Base-by-base conservation (phyloP, 1,139 yeast genomes). In the Sugiyamaella japonica region DNA sequence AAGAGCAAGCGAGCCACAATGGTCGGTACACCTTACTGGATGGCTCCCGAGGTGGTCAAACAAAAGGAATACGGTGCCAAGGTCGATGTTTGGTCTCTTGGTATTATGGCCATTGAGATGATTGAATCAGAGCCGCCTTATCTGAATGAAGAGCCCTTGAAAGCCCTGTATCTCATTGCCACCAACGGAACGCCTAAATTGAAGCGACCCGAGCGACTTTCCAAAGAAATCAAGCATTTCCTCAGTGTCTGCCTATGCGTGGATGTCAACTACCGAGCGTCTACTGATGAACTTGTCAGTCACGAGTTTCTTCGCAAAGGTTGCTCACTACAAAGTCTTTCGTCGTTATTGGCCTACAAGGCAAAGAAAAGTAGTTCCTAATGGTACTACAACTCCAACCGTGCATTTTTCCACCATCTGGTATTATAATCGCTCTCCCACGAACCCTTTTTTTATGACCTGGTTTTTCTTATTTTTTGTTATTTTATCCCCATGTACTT, bases 1-100 rank as follows among this genome's bases (percentile, higher is more conserved):
- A 83, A 95, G 73, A 86, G 86, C 60, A 93, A 93, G 72, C 81
- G 99, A 61, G 97, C 97, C 8, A 93, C 99, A 0, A 90, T 93
- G 97, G 99, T 91, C 4, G 99, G 99, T 39, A 93, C 99, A 0
- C 99, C 99, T 10, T 93, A 93, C 71, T 93, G 99, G 99, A 93
- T 93, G 99, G 99, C 99, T 0, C 99, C 99, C 2, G 99, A 93
- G 73, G 98, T 93, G 49, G 97, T 93, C 52, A 89, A 90, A 72
- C 97, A 91, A 66, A 89, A 90, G 71, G 97, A 90, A 66, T 93
- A 93, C 66, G 99, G 91, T 64, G 97, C 89, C 63, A 93, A 93
- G 71, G 97, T 93, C 20, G 99, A 93, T 71, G 95, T 95, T 39
- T 93, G 99, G 99, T 89, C 97, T 2, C 76, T 93, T 59, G 99